phyloP scores from a whole-genome alignment of 148 eudicot species.

The Fallopia convolvulus region DNA sequence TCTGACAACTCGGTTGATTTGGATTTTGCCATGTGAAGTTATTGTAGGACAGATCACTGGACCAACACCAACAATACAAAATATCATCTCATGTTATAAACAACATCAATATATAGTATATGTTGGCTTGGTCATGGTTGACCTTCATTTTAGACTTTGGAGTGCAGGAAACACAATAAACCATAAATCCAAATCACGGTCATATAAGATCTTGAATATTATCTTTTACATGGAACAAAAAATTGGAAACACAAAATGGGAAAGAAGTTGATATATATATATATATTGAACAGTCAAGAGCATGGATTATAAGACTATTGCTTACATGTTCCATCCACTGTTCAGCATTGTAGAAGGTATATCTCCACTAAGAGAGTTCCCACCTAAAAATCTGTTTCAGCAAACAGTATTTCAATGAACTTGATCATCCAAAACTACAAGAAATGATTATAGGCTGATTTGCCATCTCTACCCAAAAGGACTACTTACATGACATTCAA shows the following conservation, averaged over 20 bases:
- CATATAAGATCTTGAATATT: background rate
- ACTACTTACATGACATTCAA: slow-evolving; percentile 51
- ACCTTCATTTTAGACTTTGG: background rate
- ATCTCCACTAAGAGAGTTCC: slow-evolving; percentile 57
- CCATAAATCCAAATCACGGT: background rate
- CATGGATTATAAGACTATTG: slow-evolving; percentile 7
- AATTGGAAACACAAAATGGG: background rate
- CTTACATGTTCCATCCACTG: slow-evolving; percentile 61
- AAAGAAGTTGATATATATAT: background rate
- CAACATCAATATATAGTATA: background rate
- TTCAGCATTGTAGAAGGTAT: slow-evolving; percentile 49
- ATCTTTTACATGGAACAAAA: background rate
- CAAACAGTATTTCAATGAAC: background rate
- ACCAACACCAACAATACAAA: slow-evolving; percentile 1
- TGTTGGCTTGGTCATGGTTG: background rate
- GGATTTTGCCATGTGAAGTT: slow-evolving; percentile 63
- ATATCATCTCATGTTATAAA: background rate
- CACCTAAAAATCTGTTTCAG: slow-evolving; percentile 46
- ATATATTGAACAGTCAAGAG: background rate
- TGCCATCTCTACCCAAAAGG: background rate
- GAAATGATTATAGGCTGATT: background rate
- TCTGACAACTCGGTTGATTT: slow-evolving; percentile 40
- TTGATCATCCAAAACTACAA: background rate
- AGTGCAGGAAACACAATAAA: background rate
- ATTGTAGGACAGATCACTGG: slow-evolving; percentile 80